Evolutionary conservation across 805 yeast genomes (phyloP), one percentile per base, ranked within the genome.

Genomic region (Candida sanyiensis): DNA sequence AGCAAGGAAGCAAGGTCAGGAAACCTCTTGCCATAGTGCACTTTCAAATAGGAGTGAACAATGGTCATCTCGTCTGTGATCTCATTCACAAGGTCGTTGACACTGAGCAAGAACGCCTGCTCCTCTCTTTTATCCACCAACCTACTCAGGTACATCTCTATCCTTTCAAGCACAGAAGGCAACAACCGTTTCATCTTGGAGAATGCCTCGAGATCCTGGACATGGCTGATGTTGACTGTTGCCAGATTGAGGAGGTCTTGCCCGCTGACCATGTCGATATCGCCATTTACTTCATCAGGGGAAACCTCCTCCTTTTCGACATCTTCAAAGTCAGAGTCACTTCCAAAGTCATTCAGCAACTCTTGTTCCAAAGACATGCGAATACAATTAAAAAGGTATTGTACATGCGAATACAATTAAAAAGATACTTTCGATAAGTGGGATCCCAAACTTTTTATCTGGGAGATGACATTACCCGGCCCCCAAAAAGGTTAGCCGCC

Each of bases 1-100:
- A 85, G 68, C 27, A 88, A 61, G 0, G 78, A 62, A 18, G 72
- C 82, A 35, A 88, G 62, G 50, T 88, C 96, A 0, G 84, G 79
- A 59, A 86, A 87, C 13, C 80, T 72, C 4, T 71, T 66, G 8
- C 66, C 60, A 51, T 86, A 88, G 19, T 69, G 66, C 1, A 68
- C 53, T 34, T 67, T 72, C 26, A 82, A 59, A 37, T 72, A 72
- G 6, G 67, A 56, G 43, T 74, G 74, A 8, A 82, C 51, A 3
- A 64, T 43, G 0, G 58, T 46, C 5, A 82, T 74, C 45, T 83
- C 90, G 11, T 63, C 63, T 33, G 70, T 69, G 3, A 83, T 66
- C 6, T 75, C 69, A 9, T 70, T 68, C 0, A 79, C 62, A n/a
- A 73, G 50, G 30, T 69, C 74, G 56, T 81, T 83, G 7, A 80